These are phyloP conservation scores for Hypoxylon sp. DNA, from an alignment of 2,329 filamentous ascomycete genomes.

Conservation along the genomic window DNA sequence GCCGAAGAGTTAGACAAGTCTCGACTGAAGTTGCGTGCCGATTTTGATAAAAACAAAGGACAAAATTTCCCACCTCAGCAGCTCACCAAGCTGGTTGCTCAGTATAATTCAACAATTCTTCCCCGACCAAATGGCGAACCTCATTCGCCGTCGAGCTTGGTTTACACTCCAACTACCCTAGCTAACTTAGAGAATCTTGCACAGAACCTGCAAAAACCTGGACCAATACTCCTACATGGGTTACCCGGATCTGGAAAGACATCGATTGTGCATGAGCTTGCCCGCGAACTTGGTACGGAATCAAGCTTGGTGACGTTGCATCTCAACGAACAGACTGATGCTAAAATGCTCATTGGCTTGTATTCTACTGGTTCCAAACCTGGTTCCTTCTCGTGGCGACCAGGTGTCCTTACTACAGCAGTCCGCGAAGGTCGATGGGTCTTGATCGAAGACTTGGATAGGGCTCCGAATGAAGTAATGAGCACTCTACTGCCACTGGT, in stretches of 20 bases:
- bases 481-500: slow-evolving; percentile 93
- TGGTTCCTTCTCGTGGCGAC: slow-evolving; percentile 91
- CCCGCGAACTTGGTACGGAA: slow-evolving; percentile 82
- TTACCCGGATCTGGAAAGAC: slow-evolving; percentile 93
- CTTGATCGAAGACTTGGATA: slow-evolving; percentile 95
- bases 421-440: slow-evolving; percentile 97
- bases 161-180: slow-evolving; percentile 80
- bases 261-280: slow-evolving; percentile 84
- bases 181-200: slow-evolving; percentile 80
- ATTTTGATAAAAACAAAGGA: slow-evolving; percentile 39
- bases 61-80: slow-evolving; percentile 55
- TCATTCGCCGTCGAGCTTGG: slow-evolving; percentile 66
- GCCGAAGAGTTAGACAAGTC: slow-evolving; percentile 62
- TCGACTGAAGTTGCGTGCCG: slow-evolving; percentile 57
- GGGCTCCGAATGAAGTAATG: slow-evolving; percentile 94
- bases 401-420: slow-evolving; percentile 93
- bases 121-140: slow-evolving; percentile 71
- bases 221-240: slow-evolving; percentile 85
- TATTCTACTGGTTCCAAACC: slow-evolving; percentile 91
- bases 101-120: slow-evolving; percentile 77
- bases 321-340: slow-evolving; percentile 97
- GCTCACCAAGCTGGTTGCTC: slow-evolving; percentile 73
- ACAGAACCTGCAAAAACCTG: slow-evolving; percentile 73
- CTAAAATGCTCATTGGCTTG: slow-evolving; percentile 94
- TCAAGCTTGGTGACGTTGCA: slow-evolving; percentile 92